Evolutionary conservation across 257 asterid species (phyloP).

Genomic region (Cynanchum wilfordii): DNA sequence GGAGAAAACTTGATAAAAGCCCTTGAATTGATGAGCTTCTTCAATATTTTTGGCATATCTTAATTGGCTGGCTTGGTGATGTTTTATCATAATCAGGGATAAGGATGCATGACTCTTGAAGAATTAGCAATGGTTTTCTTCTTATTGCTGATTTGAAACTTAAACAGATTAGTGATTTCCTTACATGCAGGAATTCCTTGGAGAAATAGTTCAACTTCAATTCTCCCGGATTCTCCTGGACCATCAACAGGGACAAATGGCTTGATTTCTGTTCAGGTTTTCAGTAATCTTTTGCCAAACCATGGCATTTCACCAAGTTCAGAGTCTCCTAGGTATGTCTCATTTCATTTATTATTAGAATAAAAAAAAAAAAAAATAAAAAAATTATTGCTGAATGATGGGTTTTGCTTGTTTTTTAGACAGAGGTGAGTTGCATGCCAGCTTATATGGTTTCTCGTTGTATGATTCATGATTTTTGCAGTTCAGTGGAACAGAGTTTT

Average conservation of each 20-base stretch:
- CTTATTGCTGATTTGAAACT: background rate
- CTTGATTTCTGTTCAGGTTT: slow-evolving; percentile 23
- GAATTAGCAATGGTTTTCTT: background rate
- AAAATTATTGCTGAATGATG: background rate
- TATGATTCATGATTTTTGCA: background rate
- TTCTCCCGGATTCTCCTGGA: slow-evolving; percentile 35
- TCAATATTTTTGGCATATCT: background rate
- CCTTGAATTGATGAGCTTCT: background rate
- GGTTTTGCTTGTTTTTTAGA: background rate
- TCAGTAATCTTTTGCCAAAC: slow-evolving; percentile 15
- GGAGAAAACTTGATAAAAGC: background rate
- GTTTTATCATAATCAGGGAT: background rate
- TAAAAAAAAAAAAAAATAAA: no score
- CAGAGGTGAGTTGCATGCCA: background rate
- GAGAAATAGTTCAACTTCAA: slow-evolving; percentile 22
- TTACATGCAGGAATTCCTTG: slow-evolving; percentile 36
- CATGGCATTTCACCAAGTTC: slow-evolving; percentile 23
- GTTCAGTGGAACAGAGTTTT: background rate
- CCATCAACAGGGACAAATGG: slow-evolving; percentile 33
- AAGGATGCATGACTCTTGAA: background rate
- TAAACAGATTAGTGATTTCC: background rate
- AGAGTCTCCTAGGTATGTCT: slow-evolving; percentile 28
- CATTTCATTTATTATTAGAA: background rate
- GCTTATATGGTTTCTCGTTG: background rate
- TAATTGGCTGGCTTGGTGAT: background rate